phyloP scores from a whole-genome alignment of 116 monocot species.

The Papilionanthe hybrid region DNA sequence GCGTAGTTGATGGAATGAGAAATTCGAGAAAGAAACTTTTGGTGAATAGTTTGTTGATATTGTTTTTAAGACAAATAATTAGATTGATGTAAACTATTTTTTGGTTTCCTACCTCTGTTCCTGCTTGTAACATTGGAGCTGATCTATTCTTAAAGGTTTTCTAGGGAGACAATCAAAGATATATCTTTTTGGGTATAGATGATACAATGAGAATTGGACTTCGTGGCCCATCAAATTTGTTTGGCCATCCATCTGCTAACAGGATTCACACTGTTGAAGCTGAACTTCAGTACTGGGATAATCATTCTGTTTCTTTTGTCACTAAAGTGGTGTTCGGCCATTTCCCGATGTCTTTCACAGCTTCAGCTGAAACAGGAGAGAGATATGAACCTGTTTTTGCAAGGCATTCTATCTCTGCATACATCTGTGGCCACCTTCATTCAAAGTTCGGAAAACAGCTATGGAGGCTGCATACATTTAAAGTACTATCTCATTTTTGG shows the following conservation, averaged over 20 bases:
- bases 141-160: constrained; percentile 42
- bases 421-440: constrained; percentile 88
- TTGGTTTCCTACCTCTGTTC: background rate
- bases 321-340: constrained; percentile 80
- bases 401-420: constrained; percentile 55
- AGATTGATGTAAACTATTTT: no score
- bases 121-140: constrained; percentile 18
- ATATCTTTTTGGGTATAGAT: constrained; percentile 69
- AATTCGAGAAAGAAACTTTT: no score
- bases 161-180: constrained; percentile 63
- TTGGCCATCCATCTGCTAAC: constrained; percentile 76
- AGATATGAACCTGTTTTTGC: constrained; percentile 56
- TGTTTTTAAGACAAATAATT: no score
- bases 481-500: constrained; percentile 38
- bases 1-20: no score
- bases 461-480: constrained; percentile 47
- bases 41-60: no score
- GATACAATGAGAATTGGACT: constrained; percentile 66
- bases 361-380: constrained; percentile 55
- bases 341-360: constrained; percentile 76
- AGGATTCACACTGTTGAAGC: constrained; percentile 40
- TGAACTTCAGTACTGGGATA: constrained; percentile 55
- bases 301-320: constrained; percentile 5
- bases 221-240: constrained; percentile 79
- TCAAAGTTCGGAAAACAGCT: constrained; percentile 54